Conservation (phyloP, 257 asterid genomes). For the Haberlea rhodopensis region DNA sequence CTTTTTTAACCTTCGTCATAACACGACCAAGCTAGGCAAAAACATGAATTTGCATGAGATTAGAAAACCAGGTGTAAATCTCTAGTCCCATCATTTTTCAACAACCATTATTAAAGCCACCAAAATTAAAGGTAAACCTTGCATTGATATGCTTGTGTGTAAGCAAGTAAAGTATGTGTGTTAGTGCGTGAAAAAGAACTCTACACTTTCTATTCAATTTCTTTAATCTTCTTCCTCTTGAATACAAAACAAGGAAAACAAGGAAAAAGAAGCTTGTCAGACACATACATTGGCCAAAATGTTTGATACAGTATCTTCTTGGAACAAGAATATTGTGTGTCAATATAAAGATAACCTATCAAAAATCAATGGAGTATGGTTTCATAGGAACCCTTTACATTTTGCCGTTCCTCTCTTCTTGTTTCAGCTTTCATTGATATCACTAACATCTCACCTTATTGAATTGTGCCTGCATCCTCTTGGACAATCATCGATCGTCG, state of each 20-base stretch:
- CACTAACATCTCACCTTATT: conserved; percentile 44
- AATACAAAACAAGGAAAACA: not conserved
- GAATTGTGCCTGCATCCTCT: conserved; percentile 58
- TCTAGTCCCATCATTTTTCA: conserved; percentile 17
- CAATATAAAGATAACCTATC: conserved; percentile 43
- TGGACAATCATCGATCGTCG: conserved; percentile 65
- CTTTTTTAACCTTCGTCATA: too few species aligned
- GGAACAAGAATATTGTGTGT: conserved; percentile 44
- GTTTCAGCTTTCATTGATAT: conserved; percentile 52
- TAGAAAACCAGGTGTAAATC: not conserved
- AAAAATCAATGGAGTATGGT: conserved; percentile 43
- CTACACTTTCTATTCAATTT: not conserved
- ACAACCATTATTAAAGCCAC: conserved; percentile 20
- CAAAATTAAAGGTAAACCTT: conserved; percentile 29
- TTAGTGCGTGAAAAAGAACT: not conserved
- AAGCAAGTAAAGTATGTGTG: conserved; percentile 4
- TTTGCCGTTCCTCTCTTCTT: conserved; percentile 60
- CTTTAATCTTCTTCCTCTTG: not conserved
- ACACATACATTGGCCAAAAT: conserved; percentile 6
- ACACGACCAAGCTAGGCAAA: too few species aligned
- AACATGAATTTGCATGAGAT: too few species aligned
- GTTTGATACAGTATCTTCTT: conserved; percentile 26
- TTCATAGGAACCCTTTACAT: conserved; percentile 41
- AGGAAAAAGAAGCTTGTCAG: not conserved
- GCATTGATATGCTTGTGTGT: conserved; percentile 13